Evolutionary conservation across 163 green algal genomes (phyloP).

Genomic region (Scenedesmus sp.): DNA sequence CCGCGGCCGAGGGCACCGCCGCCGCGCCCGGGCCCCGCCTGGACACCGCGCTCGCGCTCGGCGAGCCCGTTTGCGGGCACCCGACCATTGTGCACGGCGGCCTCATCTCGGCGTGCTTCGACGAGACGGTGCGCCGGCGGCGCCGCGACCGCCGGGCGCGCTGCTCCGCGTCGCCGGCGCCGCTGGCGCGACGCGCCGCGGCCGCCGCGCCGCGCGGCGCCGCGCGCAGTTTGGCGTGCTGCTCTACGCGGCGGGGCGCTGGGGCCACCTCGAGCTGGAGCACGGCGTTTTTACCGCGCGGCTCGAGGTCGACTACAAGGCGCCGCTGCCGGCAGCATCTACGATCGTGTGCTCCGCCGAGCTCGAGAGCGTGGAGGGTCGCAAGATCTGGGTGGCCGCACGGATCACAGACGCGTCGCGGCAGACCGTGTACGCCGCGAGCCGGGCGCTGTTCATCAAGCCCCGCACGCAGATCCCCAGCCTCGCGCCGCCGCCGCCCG

Average conservation of each 20-base stretch:
- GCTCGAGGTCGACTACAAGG: constrained; percentile 42
- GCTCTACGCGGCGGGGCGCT: constrained; percentile 29
- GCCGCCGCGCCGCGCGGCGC: too few species aligned
- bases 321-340: constrained; percentile 38
- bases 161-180: too few species aligned
- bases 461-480: too few species aligned
- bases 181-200: too few species aligned
- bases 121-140: too few species aligned
- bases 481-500: too few species aligned
- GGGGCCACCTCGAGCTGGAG: constrained; percentile 20
- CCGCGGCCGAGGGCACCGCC: too few species aligned
- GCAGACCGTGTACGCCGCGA: constrained; percentile 34
- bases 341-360: constrained; percentile 24
- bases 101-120: constrained; percentile 13
- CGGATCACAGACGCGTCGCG: not conserved
- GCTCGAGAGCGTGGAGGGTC: constrained; percentile 16
- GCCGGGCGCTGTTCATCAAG: constrained; percentile 41
- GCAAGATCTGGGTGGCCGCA: constrained; percentile 42
- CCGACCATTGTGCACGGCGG: constrained; percentile 39
- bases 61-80: constrained; percentile 36
- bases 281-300: constrained; percentile 37
- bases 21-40: too few species aligned
- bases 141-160: too few species aligned
- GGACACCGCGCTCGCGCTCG: constrained; percentile 13
- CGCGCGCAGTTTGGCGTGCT: constrained; percentile 35